phyloP scores from a whole-genome alignment of 306 rosid species.

The Medicago truncatula region DNA sequence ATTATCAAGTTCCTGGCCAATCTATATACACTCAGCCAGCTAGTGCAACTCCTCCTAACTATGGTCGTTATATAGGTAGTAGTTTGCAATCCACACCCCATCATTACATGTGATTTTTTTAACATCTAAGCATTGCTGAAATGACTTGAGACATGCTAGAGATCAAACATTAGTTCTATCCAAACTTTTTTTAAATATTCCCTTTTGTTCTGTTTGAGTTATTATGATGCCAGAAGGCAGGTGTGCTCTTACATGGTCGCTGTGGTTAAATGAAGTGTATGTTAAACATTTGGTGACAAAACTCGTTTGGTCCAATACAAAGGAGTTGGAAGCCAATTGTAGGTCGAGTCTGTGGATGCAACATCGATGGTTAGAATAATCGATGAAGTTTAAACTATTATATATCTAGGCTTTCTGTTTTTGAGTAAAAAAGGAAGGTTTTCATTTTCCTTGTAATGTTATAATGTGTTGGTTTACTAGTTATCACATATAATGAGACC shows the following conservation, averaged over 20 bases:
- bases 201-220: slow-evolving; percentile 26
- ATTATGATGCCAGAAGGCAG: slow-evolving; percentile 21
- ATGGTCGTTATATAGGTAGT: slow-evolving; percentile 57
- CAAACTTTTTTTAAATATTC: neutral
- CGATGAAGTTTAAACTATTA: too few species aligned
- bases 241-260: slow-evolving; percentile 17
- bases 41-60: slow-evolving; percentile 52
- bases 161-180: slow-evolving; percentile 29
- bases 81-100: slow-evolving; percentile 64
- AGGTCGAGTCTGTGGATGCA: neutral
- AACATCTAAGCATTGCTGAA: slow-evolving; percentile 16
- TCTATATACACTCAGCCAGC: slow-evolving; percentile 56
- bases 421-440: too few species aligned
- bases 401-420: too few species aligned
- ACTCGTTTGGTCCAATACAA: neutral
- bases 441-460: too few species aligned
- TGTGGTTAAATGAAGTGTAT: neutral
- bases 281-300: neutral
- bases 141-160: slow-evolving; percentile 30
- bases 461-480: too few species aligned
- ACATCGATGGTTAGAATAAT: neutral
- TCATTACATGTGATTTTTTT: slow-evolving; percentile 57
- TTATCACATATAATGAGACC: too few species aligned
- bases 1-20: slow-evolving; percentile 64
- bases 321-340: neutral